phyloP scores from a whole-genome alignment of 345 rosid species.

The Eucalyptus erythrocorys region DNA sequence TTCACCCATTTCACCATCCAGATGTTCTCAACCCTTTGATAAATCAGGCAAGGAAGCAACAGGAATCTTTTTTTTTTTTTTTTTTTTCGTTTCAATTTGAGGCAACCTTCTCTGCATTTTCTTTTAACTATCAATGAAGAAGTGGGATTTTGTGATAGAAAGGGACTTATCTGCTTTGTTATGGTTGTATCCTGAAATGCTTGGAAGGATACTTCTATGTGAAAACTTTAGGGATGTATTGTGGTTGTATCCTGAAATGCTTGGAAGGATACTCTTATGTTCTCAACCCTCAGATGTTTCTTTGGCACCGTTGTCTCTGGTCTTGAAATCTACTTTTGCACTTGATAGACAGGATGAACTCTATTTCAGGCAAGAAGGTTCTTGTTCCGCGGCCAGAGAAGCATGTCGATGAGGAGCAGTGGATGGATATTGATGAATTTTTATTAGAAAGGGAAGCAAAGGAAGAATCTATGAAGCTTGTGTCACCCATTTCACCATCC shows the following conservation, averaged over 20 bases:
- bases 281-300: not conserved
- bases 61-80: not conserved
- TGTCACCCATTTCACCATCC: not conserved
- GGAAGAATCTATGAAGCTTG: not conserved
- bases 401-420: not conserved
- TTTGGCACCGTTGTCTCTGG: not conserved
- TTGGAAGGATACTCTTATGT: too few species aligned
- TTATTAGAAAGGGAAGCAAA: not conserved
- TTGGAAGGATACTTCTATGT: not conserved
- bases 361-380: conserved; percentile 1
- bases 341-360: not conserved
- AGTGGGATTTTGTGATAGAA: not conserved
- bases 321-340: not conserved
- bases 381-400: not conserved
- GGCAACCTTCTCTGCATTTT: not conserved
- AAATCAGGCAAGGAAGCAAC: not conserved
- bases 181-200: not conserved
- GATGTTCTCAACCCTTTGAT: not conserved
- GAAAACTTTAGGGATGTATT: not conserved
- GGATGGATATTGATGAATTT: not conserved
- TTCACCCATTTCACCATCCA: not conserved
- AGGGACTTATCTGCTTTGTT: not conserved
- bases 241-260: too few species aligned
- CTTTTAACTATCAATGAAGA: not conserved
- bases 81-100: not conserved